Evolutionary conservation across 2,329 filamentous ascomycete species (phyloP), one percentile per base, ranked within the genome.

Genomic region (Fusarium sp.): DNA sequence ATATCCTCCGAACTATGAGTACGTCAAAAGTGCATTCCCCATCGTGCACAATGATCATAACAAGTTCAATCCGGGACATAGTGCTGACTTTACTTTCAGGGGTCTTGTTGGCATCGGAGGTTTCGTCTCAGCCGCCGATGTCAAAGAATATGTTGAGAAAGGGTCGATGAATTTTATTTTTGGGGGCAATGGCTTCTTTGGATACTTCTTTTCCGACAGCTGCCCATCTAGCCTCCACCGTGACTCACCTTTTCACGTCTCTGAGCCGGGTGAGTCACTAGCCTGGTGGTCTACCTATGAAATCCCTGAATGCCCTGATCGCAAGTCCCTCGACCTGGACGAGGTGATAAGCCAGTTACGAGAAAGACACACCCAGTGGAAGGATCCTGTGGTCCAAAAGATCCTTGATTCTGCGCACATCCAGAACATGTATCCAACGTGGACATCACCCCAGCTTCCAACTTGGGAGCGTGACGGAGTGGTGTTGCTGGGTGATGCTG

Each of bases 1-100:
- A 18, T 75, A 70, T 40, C 70, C 72, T 3, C 65, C 72, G 6
- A 70, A 62, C 10, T 76, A 75, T 10, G 73, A 76, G 74, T 75
- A 51, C 56, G 73, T 64, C 1, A 31, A 37, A 36, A 5, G 3
- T 23, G 23, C 23, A 23, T 23, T 23, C 23, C 23, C 23, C 5
- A 1, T 23, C 23, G 23, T 23, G 23, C 23, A 4, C 23, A 23
- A 5, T 23, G 5, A 23, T 23, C 23, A 23, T 4, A 4, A 23
- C 4, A 23, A 23, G 23, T 23, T 23, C 23, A 23, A 23, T 23
- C 23, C 23, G 4, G 4, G 23, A 23, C 23, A 23, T 23, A 23
- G 5, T 23, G 15, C 52, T 62, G 23, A 65, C 53, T 18, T 4
- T 52, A 2, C 11, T 16, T 30, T 18, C 4, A 65, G 62, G 23